These are phyloP conservation scores for Mollisiaceae sp. DNA, from an alignment of 2,329 filamentous ascomycete genomes.

Conservation along the genomic window DNA sequence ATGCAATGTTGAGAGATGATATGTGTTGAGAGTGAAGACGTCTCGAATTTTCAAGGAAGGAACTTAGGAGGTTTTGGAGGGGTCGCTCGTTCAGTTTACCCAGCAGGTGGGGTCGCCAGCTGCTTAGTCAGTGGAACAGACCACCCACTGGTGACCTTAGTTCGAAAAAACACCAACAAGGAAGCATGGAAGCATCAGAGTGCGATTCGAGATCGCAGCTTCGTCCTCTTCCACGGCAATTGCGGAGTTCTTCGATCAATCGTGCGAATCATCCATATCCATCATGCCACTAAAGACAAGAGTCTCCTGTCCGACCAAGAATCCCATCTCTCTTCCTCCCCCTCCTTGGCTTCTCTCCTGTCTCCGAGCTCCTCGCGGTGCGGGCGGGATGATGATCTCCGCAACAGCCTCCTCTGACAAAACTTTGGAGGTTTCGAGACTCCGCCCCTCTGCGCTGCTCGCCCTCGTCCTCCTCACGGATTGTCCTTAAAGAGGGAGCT, in stretches of 20 bases:
- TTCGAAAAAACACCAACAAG: not conserved
- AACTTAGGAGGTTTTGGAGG: not conserved
- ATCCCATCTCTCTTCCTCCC: not conserved
- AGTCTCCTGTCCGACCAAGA: not conserved
- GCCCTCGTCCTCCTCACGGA: not conserved
- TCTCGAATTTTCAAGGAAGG: not conserved
- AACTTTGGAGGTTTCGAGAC: not conserved
- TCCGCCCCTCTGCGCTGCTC: not conserved
- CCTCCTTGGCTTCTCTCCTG: not conserved
- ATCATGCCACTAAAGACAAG: not conserved
- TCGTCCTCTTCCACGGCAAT: conserved; percentile 4
- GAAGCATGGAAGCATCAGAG: not conserved
- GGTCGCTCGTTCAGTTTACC: not conserved
- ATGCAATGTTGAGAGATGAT: conserved; percentile 12
- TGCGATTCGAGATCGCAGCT: not conserved
- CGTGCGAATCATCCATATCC: not conserved
- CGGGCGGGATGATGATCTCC: not conserved
- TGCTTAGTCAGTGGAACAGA: not conserved
- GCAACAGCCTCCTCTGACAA: not conserved
- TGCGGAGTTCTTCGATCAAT: conserved; percentile 1
- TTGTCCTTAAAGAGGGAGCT: not conserved
- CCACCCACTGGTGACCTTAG: not conserved
- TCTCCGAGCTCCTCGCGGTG: not conserved
- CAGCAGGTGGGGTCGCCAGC: not conserved
- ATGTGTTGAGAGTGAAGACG: conserved; percentile 2